Base-by-base conservation (phyloP, 148 eudicot genomes). In the Diospyros lotus region DNA sequence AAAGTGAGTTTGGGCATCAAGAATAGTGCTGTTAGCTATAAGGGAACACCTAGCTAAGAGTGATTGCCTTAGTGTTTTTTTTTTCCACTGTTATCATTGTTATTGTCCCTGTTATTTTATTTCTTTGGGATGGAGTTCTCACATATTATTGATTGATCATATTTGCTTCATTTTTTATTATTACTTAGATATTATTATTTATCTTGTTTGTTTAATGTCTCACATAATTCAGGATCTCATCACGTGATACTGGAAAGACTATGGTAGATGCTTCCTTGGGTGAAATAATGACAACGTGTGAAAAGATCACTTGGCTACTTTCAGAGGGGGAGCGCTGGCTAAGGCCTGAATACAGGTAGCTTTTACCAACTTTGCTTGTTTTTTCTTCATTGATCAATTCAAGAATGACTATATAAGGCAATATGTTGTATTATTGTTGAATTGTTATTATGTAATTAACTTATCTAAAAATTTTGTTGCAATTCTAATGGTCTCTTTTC, bases 231-330 rank as follows among this genome's bases (percentile, higher is more conserved):
- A 95, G 99, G 80, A 86, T 95, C 65, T 95, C 99, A 72, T 95
- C 99, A 73, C 97, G 99, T 85, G 99, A 95, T 83, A 95, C 99
- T 84, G 99, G 99, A 86, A 95, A 95, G 90, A 95, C 99, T 66
- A 93, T 95, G 94, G 89, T 95, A 76, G 99, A 95, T 86, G 99
- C 99, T 59, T 95, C 99, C 67, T 75, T 95, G 86, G 99, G 99
- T 82, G 99, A 95, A 81, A 95, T 95, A 73, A 95, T 95, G 99
- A 95, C 99, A 38, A 95, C 99, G 17, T 95, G 99, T 83, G 99
- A 95, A 83, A 95, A 95, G 83, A 80, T 95, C 80, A 89, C 88
- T 73, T 95, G 99, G 99, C 96, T 95, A 76, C 87, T 95, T 66
- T 87, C 99, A 60, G 97, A 95, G 84, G 99, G 99, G 78, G 99